Conservation (phyloP, 129 eudicot genomes). For the Artemisia argyi region DNA sequence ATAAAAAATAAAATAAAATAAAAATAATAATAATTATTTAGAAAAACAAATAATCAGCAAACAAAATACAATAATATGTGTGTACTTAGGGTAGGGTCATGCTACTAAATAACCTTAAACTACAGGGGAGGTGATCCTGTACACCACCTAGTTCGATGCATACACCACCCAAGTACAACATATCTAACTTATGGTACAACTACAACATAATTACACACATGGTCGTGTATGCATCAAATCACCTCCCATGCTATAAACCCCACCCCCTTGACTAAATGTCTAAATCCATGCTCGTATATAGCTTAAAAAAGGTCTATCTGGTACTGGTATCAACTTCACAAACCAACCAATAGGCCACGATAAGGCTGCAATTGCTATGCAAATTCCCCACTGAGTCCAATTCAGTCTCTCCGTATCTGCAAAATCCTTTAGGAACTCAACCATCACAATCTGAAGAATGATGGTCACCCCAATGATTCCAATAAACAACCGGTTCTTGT, state of each 20-base stretch:
- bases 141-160: no score
- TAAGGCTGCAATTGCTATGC: constrained; percentile 43
- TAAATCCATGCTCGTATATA: constrained; percentile 11
- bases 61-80: not conserved
- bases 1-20: no score
- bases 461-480: constrained; percentile 51
- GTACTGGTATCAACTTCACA: constrained; percentile 46
- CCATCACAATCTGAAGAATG: constrained; percentile 28
- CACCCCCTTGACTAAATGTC: not conserved
- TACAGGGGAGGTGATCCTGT: not conserved
- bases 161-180: no score
- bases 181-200: no score
- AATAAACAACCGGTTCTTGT: constrained; percentile 42
- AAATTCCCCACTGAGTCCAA: constrained; percentile 55
- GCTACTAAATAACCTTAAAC: not conserved
- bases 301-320: constrained; percentile 38
- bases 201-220: not conserved
- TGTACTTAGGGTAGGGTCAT: not conserved
- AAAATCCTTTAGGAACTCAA: constrained; percentile 36
- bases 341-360: constrained; percentile 55
- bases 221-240: not conserved
- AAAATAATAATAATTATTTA: no score
- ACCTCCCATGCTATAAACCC: not conserved
- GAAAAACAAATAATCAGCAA: not conserved
- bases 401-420: constrained; percentile 52